Base-by-base conservation (phyloP, 331 rosid species). In the Acacia pycnantha region DNA sequence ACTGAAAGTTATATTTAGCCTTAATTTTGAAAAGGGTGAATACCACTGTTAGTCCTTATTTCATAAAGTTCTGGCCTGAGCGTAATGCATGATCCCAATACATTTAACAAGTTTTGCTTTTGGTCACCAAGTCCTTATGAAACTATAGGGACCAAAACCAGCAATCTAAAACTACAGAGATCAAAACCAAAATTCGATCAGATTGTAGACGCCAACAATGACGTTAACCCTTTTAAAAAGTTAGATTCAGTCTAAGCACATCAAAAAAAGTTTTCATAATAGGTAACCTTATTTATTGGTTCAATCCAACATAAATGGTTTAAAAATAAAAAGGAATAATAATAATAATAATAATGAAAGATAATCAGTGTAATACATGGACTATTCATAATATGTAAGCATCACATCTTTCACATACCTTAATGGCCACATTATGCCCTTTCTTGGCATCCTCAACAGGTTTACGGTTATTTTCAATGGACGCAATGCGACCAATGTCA, bases 391-490 rank as follows among this genome's bases (percentile, higher is more conserved):
- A 21, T 19, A 44, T 12, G 58, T 21, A 70, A 40, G 58, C 58
- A 24, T 70, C 76, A 70, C 56, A 46, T 43, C 24, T 70, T 26
- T 56, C 37, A 40, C 86, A 61, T 72, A 93, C 98, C 98, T 95
- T 92, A 76, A 93, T 94, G 75, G 99, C 99, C 18, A 92, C 92
- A 86, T 84, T 83, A 82, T 82, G 95, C 79, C 98, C 98, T 83
- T 90, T 96, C 90, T 92, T 94, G 15, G 99, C 99, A 44, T 58
- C 76, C 84, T 96, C 97, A 84, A 96, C 98, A 54, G 99, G 91
- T 83, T 89, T 96, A 77, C 92, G 92, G 85, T 94, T 96, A 81
- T 91, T 94, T 85, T 94, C 98, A 44, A 93, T 90, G n/a, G 98
- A 96, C 31, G 97, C 92, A 77, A 96, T 87, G 70, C 93, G 93